Evolutionary conservation across 768 basidiomycete genomes (phyloP), one percentile per base, ranked within the genome.

Genomic region (Boletus speciosus): DNA sequence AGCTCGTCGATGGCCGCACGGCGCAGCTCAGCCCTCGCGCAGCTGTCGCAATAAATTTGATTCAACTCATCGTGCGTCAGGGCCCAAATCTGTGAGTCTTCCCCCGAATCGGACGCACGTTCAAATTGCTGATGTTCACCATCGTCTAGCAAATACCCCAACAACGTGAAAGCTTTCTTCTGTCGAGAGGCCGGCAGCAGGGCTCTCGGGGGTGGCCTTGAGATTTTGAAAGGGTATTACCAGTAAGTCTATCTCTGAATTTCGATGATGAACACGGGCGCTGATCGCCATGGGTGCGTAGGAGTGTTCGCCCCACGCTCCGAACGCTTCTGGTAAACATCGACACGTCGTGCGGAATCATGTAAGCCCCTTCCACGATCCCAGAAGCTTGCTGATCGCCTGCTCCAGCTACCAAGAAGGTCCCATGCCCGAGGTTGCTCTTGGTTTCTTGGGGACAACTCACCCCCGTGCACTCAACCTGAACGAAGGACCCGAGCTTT

Each of bases 21-120:
- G 61, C n/a, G 0, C 64, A 67, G 6, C 40, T 69, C 27, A 71
- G n/a, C 19, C 59, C 47, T 31, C 59, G 70, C 25, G 69, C 73
- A 4, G 37, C 65, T 2, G 69, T 71, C 3, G 79, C 80, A 0
- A 71, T 74, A 0, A 83, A 78, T 36, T 59, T 83, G 1, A 51
- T 82, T 0, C 80, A 83, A 42, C 64, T 82, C 1, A 71, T 83
- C 11, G 55, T 83, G 2, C 73, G 79, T 0, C 80, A 82, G 49
- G 73, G 66, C 0, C 71, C 75, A 0, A 81, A 82, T 35, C 56
- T 75, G 81, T 78, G 49, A 29, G 74, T 69, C 25, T 14, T 51
- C 43, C 42, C 31, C 41, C n/a, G 15, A 37, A 25, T 25, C n/a
- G 8, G 32, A 21, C 19, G 14, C 48, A 11, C 19, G 38, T 48